A percentile compares a stretch with the other conserved stretches of the same genome.
phyloP scores from a whole-genome alignment of 192 early-diverging fungal species.

The Backusella liffmaniae region DNA sequence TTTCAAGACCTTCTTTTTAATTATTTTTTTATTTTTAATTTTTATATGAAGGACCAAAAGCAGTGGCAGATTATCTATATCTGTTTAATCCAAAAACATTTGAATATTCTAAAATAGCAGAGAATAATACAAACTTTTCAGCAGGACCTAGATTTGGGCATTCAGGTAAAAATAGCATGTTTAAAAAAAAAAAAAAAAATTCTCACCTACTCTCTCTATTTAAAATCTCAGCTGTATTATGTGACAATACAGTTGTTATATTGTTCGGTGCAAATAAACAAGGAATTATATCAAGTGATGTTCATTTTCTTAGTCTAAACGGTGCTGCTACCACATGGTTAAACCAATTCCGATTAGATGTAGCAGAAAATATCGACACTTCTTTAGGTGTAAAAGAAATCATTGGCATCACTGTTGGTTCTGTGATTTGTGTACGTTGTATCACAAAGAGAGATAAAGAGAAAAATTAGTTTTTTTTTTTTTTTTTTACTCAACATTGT shows the following conservation, averaged over 20 bases:
- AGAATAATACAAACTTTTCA: not conserved
- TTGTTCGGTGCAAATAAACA: not conserved
- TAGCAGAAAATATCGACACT: not conserved
- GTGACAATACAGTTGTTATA: not conserved
- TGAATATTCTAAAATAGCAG: conserved; percentile 2
- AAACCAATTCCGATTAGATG: not conserved
- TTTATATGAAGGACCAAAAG: not conserved
- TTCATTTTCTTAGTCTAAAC: not conserved
- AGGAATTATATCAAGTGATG: not conserved
- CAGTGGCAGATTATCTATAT: conserved; percentile 4
- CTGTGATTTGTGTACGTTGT: conserved; percentile 4
- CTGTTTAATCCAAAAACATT: conserved; percentile 6
- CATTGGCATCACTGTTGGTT: not conserved
- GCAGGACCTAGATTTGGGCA: conserved; percentile 15
- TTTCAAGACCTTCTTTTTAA: not conserved
- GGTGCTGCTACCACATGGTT: conserved; percentile 1
- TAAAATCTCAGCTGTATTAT: not conserved
- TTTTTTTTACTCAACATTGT: too few relatives aligned
- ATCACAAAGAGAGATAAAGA: not conserved
- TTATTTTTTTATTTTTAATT: not conserved
- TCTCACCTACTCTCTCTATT: not conserved
- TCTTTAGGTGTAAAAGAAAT: not conserved
- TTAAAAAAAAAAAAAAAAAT: not conserved
- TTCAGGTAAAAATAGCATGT: not conserved
- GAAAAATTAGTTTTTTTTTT: not conserved